Evolutionary conservation across 371 early-diverging fungal genomes (phyloP).

Genomic region (Rhizomucor miehei): DNA sequence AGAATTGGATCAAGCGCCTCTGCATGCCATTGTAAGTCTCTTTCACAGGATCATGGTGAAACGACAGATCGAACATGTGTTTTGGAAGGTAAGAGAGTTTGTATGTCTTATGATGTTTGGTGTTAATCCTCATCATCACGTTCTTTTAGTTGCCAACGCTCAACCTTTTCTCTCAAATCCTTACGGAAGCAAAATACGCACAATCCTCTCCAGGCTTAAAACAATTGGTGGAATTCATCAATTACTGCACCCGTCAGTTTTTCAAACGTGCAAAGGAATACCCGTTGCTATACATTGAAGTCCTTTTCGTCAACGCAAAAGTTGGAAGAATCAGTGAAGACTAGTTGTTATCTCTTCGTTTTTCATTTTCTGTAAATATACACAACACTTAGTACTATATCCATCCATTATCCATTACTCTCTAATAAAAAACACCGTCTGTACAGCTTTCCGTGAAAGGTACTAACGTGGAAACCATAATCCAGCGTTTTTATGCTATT

Average conservation of each 20-base stretch:
- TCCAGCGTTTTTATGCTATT: no score
- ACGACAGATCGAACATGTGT: slow-evolving; percentile 47
- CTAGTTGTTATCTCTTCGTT: background rate
- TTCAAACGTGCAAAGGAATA: slow-evolving; percentile 50
- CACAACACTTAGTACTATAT: background rate
- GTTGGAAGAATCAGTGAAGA: background rate
- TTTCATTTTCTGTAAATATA: background rate
- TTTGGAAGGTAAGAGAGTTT: slow-evolving; percentile 47
- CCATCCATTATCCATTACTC: background rate
- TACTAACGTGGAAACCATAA: no score
- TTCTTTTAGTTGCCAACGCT: slow-evolving; percentile 46
- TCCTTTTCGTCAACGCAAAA: slow-evolving; percentile 16
- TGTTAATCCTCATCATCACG: no score
- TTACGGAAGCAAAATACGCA: slow-evolving; percentile 22
- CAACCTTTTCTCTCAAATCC: slow-evolving; percentile 62
- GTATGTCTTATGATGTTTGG: no score
- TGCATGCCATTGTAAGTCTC: slow-evolving; percentile 55
- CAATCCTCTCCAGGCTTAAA: slow-evolving; percentile 28
- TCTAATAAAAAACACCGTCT: background rate
- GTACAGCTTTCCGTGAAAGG: no score
- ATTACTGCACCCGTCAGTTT: slow-evolving; percentile 52
- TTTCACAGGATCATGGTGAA: slow-evolving; percentile 73
- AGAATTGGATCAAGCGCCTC: slow-evolving; percentile 40
- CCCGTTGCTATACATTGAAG: slow-evolving; percentile 61
- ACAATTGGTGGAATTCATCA: slow-evolving; percentile 54